Percentiles rank a stretch among this genome's conserved stretches.
These are phyloP conservation scores for Pulveroboletus sp. DNA, from an alignment of 768 basidiomycete genomes.

Conservation along the genomic window DNA sequence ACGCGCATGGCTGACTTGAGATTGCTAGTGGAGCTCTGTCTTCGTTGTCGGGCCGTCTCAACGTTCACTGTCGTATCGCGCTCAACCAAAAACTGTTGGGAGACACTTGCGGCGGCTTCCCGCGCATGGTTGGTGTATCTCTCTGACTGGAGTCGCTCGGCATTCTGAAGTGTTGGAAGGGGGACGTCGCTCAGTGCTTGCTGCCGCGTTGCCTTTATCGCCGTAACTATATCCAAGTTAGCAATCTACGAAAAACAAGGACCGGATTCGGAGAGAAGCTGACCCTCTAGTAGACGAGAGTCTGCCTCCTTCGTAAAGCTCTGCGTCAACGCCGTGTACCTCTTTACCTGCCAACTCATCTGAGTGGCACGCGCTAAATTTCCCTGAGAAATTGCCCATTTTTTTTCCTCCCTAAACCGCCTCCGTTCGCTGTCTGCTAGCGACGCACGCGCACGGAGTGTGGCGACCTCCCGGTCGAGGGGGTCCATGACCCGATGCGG, in stretches of 20 bases:
- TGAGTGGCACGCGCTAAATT: constrained; percentile 70
- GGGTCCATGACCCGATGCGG: constrained; percentile 55
- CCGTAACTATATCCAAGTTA: constrained; percentile 22
- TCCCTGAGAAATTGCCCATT: constrained; percentile 80
- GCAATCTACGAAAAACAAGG: neutral
- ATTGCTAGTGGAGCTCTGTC: constrained; percentile 27
- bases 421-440: constrained; percentile 80
- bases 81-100: constrained; percentile 27
- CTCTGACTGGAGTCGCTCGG: constrained; percentile 18
- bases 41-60: constrained; percentile 26
- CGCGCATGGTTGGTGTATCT: constrained; percentile 30
- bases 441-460: constrained; percentile 70
- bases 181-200: constrained; percentile 11
- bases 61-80: constrained; percentile 30
- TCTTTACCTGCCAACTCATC: constrained; percentile 81
- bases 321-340: constrained; percentile 74
- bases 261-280: neutral
- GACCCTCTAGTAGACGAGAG: constrained; percentile 60
- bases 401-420: constrained; percentile 78
- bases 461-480: constrained; percentile 68
- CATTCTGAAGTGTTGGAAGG: constrained; percentile 19
- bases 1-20: constrained; percentile 36
- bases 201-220: constrained; percentile 21
- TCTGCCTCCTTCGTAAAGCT: constrained; percentile 80
- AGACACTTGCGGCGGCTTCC: constrained; percentile 7